phyloP scores from a whole-genome alignment of 768 basidiomycete species.

The Tephrocybe sp. region DNA sequence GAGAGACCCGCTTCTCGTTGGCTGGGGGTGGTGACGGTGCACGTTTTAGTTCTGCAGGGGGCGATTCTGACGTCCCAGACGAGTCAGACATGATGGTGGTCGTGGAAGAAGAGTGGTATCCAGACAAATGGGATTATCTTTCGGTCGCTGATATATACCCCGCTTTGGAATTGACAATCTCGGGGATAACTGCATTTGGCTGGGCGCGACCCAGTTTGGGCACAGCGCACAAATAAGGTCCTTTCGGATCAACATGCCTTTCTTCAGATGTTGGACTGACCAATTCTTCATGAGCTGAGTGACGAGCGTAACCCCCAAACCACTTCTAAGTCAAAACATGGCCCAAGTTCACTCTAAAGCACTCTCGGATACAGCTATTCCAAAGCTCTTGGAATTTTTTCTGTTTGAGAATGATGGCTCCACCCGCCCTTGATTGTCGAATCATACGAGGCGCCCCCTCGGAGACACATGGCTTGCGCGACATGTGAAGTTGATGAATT shows the following conservation, averaged over 20 bases:
- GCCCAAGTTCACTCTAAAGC: too few relatives aligned
- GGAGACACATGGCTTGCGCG: too few relatives aligned
- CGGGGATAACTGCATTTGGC: constrained; percentile 1
- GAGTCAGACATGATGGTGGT: constrained; percentile 10
- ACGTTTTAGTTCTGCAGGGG: constrained; percentile 1
- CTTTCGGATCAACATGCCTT: not conserved
- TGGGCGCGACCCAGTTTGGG: not conserved
- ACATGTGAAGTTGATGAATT: too few relatives aligned
- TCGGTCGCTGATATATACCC: not conserved
- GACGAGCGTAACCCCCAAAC: too few relatives aligned
- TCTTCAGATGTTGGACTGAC: too few relatives aligned
- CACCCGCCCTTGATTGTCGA: too few relatives aligned
- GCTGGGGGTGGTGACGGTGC: not conserved
- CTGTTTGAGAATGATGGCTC: too few relatives aligned
- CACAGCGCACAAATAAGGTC: not conserved
- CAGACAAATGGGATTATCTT: constrained; percentile 7
- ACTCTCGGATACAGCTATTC: too few relatives aligned
- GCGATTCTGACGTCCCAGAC: constrained; percentile 6
- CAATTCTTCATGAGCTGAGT: not conserved
- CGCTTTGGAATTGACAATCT: not conserved
- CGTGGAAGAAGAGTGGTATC: not conserved
- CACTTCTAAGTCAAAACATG: too few relatives aligned
- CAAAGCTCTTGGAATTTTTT: too few relatives aligned
- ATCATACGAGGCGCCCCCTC: too few relatives aligned
- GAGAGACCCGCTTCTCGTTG: constrained; percentile 16